Base-by-base conservation (phyloP, 139 green algal species). In the Micractinium sp. region DNA sequence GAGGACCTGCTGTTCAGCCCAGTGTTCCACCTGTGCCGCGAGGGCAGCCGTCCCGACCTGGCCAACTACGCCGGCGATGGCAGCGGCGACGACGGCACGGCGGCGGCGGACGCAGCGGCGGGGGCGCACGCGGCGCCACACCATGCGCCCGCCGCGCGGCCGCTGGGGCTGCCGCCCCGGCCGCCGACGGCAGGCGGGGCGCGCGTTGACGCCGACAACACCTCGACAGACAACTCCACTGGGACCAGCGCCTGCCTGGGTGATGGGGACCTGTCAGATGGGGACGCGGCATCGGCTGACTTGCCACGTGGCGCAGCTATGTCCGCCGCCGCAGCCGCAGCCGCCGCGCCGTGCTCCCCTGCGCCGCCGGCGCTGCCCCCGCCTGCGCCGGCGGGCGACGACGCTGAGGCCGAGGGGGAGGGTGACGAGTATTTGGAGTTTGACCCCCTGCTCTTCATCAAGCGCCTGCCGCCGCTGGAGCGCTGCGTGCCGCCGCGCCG, bases 381-480 rank as follows among this genome's bases (percentile, higher is more conserved):
- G n/a, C n/a, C n/a, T n/a, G n/a, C n/a, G n/a, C n/a, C n/a, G n/a
- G n/a, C n/a, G n/a, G 31, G 41, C 18, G 71, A 39, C 29, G 31
- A 31, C 41, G 53, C 19, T 19, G 16, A n/a, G 35, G 47, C 67
- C 0, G 88, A 90, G 36, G 92, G 93, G 29, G 92, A 92, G 35
- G 93, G 93, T 33, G 89, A 93, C 16, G 94, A 95, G 25, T 93
- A 94, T 69, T 66, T 93, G n/a, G 95, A 98, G 79, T 97, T 97
- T 86, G 95, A 98, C 87, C 96, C 96, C 29, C 96, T 94, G 89
- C 87, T 91, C 33, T 98, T 98, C 91, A 97, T 98, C 83, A 94
- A 95, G 88, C 81, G 85, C 53, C 93, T 98, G 73, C 94, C 95
- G 29, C 91, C 94, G 41, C 87, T 97, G 66, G 76, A 91, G 22